These are phyloP conservation scores for Nicotiana attenuata DNA, from an alignment of 257 asterid species.

Conservation along the genomic window DNA sequence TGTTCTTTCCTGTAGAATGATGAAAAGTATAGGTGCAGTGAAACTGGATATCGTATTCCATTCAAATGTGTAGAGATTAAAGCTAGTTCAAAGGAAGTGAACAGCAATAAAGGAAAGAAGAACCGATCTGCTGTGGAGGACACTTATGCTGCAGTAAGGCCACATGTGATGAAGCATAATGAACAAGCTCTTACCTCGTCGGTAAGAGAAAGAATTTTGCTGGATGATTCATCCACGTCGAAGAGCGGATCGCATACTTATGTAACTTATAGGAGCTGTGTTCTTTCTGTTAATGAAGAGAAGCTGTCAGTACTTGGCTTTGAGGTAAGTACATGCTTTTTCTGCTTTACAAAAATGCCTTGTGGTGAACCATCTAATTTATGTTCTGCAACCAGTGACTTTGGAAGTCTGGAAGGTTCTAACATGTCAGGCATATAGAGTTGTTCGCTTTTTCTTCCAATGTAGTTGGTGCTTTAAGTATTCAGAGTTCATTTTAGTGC, in stretches of 20 bases:
- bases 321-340: constrained; percentile 49
- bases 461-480: background rate
- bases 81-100: constrained; percentile 36
- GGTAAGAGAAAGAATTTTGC: constrained; percentile 46
- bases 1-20: constrained; percentile 51
- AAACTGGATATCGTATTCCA: constrained; percentile 94
- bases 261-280: constrained; percentile 85
- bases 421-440: background rate
- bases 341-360: background rate
- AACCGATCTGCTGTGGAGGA: constrained; percentile 59
- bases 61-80: constrained; percentile 61
- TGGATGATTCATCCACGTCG: constrained; percentile 41
- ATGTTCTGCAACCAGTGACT: background rate
- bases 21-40: constrained; percentile 76
- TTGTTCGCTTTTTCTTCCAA: background rate
- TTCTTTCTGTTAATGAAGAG: constrained; percentile 83
- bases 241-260: constrained; percentile 39
- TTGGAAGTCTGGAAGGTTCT: background rate
- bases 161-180: constrained; percentile 11
- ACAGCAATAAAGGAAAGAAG: constrained; percentile 29
- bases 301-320: constrained; percentile 79
- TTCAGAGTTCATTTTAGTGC: background rate
- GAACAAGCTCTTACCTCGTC: constrained; percentile 20
- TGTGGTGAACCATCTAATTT: background rate
- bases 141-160: constrained; percentile 22